These are phyloP conservation scores for Cladosporium sp. DNA, from an alignment of 2,329 filamentous ascomycete genomes.

Conservation along the genomic window DNA sequence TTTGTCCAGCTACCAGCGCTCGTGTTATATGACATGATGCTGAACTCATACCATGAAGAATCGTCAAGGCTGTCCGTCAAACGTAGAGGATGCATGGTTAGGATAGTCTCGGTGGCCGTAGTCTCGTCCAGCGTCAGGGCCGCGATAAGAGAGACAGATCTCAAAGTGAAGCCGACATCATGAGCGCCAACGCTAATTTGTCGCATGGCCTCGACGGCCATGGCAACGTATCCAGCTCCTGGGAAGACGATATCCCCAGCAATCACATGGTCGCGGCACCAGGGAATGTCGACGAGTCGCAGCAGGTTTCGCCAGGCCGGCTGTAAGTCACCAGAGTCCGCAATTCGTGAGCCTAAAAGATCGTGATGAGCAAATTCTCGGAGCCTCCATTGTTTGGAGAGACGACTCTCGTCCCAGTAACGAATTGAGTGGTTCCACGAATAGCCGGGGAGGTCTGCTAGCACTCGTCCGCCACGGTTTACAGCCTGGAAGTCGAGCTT, in stretches of 20 bases:
- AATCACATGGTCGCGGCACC: slow-evolving; percentile 5
- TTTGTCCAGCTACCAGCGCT: too few relatives aligned
- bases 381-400: background rate
- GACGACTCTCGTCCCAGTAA: background rate
- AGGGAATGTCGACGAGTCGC: background rate
- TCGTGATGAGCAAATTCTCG: slow-evolving; percentile 39
- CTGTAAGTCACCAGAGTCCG: background rate
- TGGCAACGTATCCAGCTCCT: slow-evolving; percentile 22
- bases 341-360: slow-evolving; percentile 44
- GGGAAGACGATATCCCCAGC: slow-evolving; percentile 15
- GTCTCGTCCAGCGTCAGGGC: background rate
- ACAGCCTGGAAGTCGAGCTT: background rate
- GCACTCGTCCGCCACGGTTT: background rate
- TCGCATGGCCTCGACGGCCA: slow-evolving; percentile 25
- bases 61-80: too few relatives aligned
- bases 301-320: background rate
- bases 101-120: background rate
- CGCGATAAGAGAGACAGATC: too few relatives aligned
- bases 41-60: too few relatives aligned
- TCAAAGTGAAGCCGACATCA: background rate
- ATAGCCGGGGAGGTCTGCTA: background rate
- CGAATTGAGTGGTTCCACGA: background rate
- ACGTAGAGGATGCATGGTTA: background rate
- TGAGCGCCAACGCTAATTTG: background rate
- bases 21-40: too few relatives aligned